phyloP scores from a whole-genome alignment of 495 filamentous ascomycete species.

The Penicillium robsamsonii region DNA sequence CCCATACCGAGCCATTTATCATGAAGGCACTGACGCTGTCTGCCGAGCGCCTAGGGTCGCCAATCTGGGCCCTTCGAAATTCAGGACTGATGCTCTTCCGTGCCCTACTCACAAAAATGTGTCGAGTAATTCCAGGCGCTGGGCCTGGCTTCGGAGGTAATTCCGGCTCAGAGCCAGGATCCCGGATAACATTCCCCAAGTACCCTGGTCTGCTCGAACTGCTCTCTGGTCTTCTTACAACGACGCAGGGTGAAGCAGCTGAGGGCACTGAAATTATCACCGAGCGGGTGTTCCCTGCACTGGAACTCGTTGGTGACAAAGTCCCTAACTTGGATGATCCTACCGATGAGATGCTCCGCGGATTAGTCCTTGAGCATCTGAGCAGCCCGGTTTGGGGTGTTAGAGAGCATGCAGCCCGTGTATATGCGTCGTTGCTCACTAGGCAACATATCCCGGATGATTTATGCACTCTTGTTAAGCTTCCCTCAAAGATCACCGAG shows the following conservation, averaged over 20 bases:
- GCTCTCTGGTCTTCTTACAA: slow-evolving; percentile 62
- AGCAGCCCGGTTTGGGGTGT: slow-evolving; percentile 83
- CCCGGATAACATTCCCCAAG: slow-evolving; percentile 53
- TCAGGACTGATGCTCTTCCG: slow-evolving; percentile 87
- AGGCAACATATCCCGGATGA: slow-evolving; percentile 49
- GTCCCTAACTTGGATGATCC: slow-evolving; percentile 36
- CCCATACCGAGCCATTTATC: slow-evolving; percentile 63
- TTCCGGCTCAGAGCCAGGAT: slow-evolving; percentile 44
- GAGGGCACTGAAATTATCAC: slow-evolving; percentile 48
- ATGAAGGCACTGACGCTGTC: slow-evolving; percentile 72
- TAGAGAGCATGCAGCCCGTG: slow-evolving; percentile 83
- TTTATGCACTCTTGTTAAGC: slow-evolving; percentile 47
- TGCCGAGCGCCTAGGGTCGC: slow-evolving; percentile 62
- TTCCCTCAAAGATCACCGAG: slow-evolving; percentile 39
- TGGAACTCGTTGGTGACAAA: slow-evolving; percentile 71
- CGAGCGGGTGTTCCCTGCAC: slow-evolving; percentile 81
- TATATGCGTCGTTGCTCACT: slow-evolving; percentile 65
- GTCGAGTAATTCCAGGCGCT: slow-evolving; percentile 30
- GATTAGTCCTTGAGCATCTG: slow-evolving; percentile 45
- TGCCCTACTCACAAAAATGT: slow-evolving; percentile 72
- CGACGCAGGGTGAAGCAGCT: slow-evolving; percentile 34
- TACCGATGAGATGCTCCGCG: slow-evolving; percentile 34
- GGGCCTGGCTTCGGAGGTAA: slow-evolving; percentile 40
- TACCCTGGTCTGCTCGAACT: slow-evolving; percentile 69
- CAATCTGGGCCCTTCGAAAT: slow-evolving; percentile 87